Evolutionary conservation across 176 grass and related monocot genomes (phyloP), one percentile per base, ranked within the genome.

Genomic region (Oryza punctata): DNA sequence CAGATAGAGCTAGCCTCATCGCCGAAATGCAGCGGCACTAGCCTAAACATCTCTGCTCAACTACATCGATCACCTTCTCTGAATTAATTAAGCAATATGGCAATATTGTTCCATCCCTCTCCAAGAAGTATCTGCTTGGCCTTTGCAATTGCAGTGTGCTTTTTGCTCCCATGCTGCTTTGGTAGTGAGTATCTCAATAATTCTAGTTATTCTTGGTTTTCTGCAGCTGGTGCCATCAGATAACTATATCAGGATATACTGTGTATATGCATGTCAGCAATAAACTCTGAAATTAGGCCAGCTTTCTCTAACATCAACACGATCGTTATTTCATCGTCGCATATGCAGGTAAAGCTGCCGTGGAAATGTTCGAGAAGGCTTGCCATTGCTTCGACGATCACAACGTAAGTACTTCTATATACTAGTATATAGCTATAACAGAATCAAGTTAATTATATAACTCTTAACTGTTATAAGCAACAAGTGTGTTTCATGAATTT

Each of bases 371-470:
- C 19, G 72, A 82, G 66, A 89, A 83, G 69, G 83, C 83, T 5
- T 82, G 67, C 57, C 83, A 89, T 30, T 89, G 85, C 75, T 91
- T 91, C 50, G 80, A 80, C 4, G 80, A 88, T 40, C 89, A 82
- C 65, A 91, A 84, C 40, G 76, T 87, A 91, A 84, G 85, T 33
- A 41, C 21, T 12, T 16, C 1, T 29, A 29, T 29, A 35, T 7
- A 35, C n/a, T n/a, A n/a, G n/a, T 35, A 35, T 35, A 35, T 35
- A 35, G 19, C 49, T 21, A 28, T 21, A 28, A 49, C 15, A 41
- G 2, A 50, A 19, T 19, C 6, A 52, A 47, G 41, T 41, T 41
- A 41, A 41, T 10, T 33, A 33, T 4, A 4, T 33, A 33, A 33
- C 32, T 33, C 4, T 33, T 33, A 33, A 33, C 3, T 33, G 32